Conservation (phyloP, 805 yeast genomes). For the Nakazawaea laoshanensis region DNA sequence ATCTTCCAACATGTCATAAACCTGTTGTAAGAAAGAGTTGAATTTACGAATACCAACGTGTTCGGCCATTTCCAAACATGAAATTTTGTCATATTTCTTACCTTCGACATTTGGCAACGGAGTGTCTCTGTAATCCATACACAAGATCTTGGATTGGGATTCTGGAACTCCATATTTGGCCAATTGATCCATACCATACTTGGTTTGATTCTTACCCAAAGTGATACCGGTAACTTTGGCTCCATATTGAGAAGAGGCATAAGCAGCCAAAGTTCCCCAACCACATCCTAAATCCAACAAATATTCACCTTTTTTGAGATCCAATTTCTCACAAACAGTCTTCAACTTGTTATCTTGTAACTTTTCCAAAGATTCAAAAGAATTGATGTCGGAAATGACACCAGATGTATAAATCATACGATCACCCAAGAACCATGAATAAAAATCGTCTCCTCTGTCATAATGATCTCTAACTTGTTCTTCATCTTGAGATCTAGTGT, state of each 20-base stretch:
- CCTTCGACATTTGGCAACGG: conserved; percentile 55
- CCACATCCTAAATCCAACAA: conserved; percentile 89
- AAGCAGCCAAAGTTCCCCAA: conserved; percentile 90
- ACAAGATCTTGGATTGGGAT: conserved; percentile 68
- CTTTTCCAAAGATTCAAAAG: conserved; percentile 67
- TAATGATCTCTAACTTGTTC: conserved; percentile 94
- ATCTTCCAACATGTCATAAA: conserved; percentile 80
- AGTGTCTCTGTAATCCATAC: conserved; percentile 86
- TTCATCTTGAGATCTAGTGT: conserved; percentile 89
- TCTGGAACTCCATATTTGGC: conserved; percentile 56
- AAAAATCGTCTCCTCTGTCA: conserved; percentile 94
- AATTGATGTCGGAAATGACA: conserved; percentile 59
- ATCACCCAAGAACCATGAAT: conserved; percentile 90
- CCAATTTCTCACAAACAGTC: conserved; percentile 81
- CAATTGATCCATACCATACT: conserved; percentile 74
- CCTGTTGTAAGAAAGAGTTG: conserved; percentile 66
- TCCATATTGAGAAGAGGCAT: conserved; percentile 73
- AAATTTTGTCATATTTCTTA: conserved; percentile 67
- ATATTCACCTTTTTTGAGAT: conserved; percentile 60
- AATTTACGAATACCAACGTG: conserved; percentile 91
- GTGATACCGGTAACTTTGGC: conserved; percentile 88
- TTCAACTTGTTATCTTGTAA: conserved; percentile 87
- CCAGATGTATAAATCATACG: conserved; percentile 94
- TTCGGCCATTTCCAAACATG: conserved; percentile 93
- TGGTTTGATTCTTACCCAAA: conserved; percentile 83